Percentiles rank a stretch among this genome's conserved stretches.
Conservation (phyloP, 2,329 filamentous ascomycete genomes). For the Nannizzia gypsea region DNA sequence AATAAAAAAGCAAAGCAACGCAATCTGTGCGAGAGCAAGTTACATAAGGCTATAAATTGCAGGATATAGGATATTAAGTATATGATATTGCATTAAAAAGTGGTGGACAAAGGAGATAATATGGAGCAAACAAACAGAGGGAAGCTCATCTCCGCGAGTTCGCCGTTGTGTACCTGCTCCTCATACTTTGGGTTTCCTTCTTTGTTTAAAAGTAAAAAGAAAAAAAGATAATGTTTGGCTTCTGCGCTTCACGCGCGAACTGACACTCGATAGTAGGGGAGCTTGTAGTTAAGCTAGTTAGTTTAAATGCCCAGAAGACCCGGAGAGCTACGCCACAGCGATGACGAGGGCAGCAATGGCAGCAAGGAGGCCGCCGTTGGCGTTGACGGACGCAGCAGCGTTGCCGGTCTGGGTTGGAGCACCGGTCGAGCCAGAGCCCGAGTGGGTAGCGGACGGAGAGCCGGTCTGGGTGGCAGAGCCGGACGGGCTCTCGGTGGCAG, state of each 20-base stretch:
- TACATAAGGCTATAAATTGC: slow-evolving; percentile 3
- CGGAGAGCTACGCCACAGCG: slow-evolving; percentile 6
- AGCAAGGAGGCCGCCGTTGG: slow-evolving; percentile 12
- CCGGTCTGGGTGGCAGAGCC: background rate
- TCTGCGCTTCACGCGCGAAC: background rate
- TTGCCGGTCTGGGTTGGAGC: slow-evolving; percentile 13
- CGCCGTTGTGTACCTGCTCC: background rate
- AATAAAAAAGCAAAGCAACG: background rate
- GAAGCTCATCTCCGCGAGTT: background rate
- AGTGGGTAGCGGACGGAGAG: background rate
- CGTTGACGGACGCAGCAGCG: slow-evolving; percentile 15
- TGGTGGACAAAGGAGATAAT: background rate
- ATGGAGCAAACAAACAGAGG: background rate
- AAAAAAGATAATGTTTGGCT: background rate
- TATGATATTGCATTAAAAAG: background rate
- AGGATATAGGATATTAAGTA: background rate
- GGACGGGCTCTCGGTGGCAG: slow-evolving; percentile 13
- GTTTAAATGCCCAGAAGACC: background rate
- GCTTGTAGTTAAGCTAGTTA: background rate
- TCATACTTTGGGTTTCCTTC: too few relatives aligned
- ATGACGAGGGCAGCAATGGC: slow-evolving; percentile 11
- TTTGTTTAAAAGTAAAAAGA: too few relatives aligned
- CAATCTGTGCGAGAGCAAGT: background rate
- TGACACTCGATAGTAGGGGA: background rate
- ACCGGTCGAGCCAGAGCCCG: background rate